Percentiles rank a stretch among this genome's conserved stretches.
Evolutionary conservation across 768 basidiomycete species (phyloP).

Genomic region (Boletellus sp.): DNA sequence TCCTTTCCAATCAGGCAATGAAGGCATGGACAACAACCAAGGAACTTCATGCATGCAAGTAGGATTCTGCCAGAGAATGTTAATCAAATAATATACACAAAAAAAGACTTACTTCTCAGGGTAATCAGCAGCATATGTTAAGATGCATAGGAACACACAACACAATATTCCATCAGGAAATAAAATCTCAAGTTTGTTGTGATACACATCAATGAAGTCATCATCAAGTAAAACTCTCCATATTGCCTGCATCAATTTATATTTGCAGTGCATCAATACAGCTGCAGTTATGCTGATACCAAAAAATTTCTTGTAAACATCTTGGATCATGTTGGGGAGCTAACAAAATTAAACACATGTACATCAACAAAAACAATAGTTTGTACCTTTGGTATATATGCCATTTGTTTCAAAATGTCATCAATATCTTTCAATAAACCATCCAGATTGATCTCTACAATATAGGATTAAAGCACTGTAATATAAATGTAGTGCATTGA

Average conservation of each 20-base stretch:
- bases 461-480: no score
- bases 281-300: not conserved
- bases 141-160: constrained; percentile 11
- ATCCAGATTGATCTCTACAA: no score
- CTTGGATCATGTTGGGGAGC: constrained; percentile 8
- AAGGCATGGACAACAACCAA: constrained; percentile 20
- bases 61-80: constrained; percentile 13
- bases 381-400: constrained; percentile 18
- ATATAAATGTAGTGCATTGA: no score
- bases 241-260: constrained; percentile 24
- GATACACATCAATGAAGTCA: constrained; percentile 24
- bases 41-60: constrained; percentile 17
- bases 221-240: constrained; percentile 18
- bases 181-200: constrained; percentile 16
- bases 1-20: constrained; percentile 15
- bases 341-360: not conserved
- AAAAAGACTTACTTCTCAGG: constrained; percentile 35
- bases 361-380: no score
- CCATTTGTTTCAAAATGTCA: no score
- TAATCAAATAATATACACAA: no score
- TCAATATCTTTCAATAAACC: no score
- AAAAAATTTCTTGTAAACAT: constrained; percentile 4
- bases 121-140: constrained; percentile 25
- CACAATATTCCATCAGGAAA: constrained; percentile 19
- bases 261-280: constrained; percentile 15